Base-by-base conservation (phyloP, 1,139 yeast genomes). In the Nadsonia starkeyi-henricii region DNA sequence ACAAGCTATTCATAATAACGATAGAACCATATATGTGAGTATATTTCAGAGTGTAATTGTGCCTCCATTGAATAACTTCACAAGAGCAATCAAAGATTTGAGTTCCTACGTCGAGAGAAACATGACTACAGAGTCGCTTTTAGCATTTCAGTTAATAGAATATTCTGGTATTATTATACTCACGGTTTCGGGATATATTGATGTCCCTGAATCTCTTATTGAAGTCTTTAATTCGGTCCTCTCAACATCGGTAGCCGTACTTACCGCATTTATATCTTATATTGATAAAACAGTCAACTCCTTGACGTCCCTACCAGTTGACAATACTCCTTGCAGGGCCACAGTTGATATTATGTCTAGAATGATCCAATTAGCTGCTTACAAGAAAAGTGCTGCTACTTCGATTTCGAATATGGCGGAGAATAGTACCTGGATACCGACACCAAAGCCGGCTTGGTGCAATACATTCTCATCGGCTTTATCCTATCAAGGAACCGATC, bases 331-430 rank as follows among this genome's bases (percentile, higher is more conserved):
- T n/a, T 75, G 80, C 7, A 85, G 81, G 54, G 73, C 78, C 2
- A 79, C 84, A 0, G 81, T 80, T 18, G 91, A 82, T 51, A 65
- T 80, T 13, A 72, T 75, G 68, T 77, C 86, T 2, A 71, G 78
- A 53, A 65, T 85, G 50, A 70, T 86, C 46, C 77, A 77, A 53
- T 68, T 84, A 43, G 73, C 84, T 41, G 89, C 81, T 53, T 81
- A 77, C 61, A 72, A 72, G 47, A 68, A 71, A 20, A 76, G 83
- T 23, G 74, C 81, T 45, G 50, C 73, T 7, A 63, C 65, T 41
- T 72, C 80, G n/a, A 77, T 85, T 52, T 62, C 67, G 7, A 66
- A 67, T 12, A 68, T 75, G 66, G 69, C 70, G 37, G 72, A 79
- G 28, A 85, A 85, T 1, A 73, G 75, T 33, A 23, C 8, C 28